These are phyloP conservation scores for Eugenia klotzschiana DNA, from an alignment of 441 rosid species.

Conservation along the genomic window DNA sequence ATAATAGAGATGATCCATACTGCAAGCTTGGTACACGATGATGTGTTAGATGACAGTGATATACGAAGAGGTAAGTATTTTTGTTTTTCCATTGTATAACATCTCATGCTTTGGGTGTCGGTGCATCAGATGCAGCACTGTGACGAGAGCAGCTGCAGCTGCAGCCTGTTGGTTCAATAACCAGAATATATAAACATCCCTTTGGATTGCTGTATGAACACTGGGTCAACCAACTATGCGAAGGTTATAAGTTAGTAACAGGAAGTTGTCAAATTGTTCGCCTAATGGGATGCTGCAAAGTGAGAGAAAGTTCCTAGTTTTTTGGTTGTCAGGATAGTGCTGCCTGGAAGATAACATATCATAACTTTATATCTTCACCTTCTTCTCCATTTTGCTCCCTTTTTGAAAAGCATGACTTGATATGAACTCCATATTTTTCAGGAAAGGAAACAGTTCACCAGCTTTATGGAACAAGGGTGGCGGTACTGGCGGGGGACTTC, in stretches of 20 bases:
- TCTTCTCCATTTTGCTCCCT: background rate
- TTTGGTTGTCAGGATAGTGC: background rate
- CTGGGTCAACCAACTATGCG: background rate
- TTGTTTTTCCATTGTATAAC: background rate
- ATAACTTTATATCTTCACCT: background rate
- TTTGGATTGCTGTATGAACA: background rate
- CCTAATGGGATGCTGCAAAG: background rate
- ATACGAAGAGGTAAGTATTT: constrained; percentile 63
- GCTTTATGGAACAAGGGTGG: constrained; percentile 72
- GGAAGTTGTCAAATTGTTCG: background rate
- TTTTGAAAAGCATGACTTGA: background rate
- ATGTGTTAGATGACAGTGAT: constrained; percentile 81
- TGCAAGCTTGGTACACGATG: constrained; percentile 92
- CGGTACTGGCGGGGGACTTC: constrained; percentile 83
- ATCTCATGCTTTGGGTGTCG: background rate
- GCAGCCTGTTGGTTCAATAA: background rate
- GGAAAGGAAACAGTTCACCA: constrained; percentile 87
- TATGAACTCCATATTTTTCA: constrained; percentile 3
- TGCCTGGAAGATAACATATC: background rate
- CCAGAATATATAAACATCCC: background rate
- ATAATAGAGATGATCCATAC: constrained; percentile 97
- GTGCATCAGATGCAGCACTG: background rate
- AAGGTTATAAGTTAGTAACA: background rate
- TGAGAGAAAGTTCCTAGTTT: background rate
- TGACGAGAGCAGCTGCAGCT: background rate